phyloP scores from a whole-genome alignment of 163 green algal species.

The Scenedesmus sp. region DNA sequence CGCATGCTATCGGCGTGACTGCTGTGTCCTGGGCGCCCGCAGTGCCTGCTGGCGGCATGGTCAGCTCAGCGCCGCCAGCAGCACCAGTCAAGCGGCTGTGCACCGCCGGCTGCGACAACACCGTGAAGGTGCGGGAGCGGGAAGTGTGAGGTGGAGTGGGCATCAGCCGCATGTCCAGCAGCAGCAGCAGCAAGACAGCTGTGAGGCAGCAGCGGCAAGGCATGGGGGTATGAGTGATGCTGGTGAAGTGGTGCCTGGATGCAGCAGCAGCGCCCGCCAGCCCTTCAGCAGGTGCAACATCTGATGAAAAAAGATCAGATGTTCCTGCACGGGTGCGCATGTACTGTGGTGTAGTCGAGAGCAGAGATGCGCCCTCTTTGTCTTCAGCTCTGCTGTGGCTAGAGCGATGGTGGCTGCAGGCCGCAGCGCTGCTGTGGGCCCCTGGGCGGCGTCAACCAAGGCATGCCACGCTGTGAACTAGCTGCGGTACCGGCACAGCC shows the following conservation, averaged over 20 bases:
- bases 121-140: constrained; percentile 75
- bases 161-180: background rate
- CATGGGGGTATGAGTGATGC: background rate
- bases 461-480: too few relatives aligned
- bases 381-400: too few relatives aligned
- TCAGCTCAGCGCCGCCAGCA: constrained; percentile 66
- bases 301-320: too few relatives aligned
- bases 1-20: constrained; percentile 88
- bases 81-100: constrained; percentile 81
- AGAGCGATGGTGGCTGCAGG: background rate
- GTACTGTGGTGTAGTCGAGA: too few relatives aligned
- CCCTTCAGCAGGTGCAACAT: too few relatives aligned
- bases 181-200: background rate
- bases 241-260: too few relatives aligned
- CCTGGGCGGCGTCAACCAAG: too few relatives aligned
- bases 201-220: background rate
- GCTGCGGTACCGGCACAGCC: too few relatives aligned
- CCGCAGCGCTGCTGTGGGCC: background rate
- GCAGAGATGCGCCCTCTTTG: too few relatives aligned
- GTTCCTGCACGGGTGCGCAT: too few relatives aligned
- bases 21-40: constrained; percentile 92
- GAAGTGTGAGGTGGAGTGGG: constrained; percentile 11
- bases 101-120: constrained; percentile 93
- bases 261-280: too few relatives aligned
- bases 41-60: constrained; percentile 76